Percentiles rank a stretch among this genome's conserved stretches.
Conservation (phyloP, 164 flowering plant species). For the Piper longum region DNA sequence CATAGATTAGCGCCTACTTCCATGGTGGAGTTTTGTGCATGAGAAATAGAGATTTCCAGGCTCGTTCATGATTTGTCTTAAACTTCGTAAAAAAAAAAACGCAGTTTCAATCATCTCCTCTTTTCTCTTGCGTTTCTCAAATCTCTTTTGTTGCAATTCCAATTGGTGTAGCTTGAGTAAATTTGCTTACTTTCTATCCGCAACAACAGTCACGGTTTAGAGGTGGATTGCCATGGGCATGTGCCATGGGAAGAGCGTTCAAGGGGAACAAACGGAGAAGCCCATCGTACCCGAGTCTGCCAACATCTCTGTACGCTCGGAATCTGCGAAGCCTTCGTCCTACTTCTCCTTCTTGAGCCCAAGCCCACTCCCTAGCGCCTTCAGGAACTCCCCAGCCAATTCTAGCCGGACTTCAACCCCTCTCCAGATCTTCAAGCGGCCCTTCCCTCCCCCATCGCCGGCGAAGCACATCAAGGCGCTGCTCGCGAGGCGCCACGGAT, state of each 20-base stretch:
- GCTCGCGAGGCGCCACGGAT: slow-evolving; percentile 77
- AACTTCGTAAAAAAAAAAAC: no score
- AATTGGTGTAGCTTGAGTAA: background rate
- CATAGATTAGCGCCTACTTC: background rate
- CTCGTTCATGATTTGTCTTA: no score
- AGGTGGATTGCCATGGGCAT: slow-evolving; percentile 51
- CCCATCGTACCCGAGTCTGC: slow-evolving; percentile 9
- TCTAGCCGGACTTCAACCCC: slow-evolving; percentile 65
- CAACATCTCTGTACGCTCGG: slow-evolving; percentile 15
- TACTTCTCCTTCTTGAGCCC: slow-evolving; percentile 70
- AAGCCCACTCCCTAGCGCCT: slow-evolving; percentile 55
- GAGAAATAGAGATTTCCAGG: background rate
- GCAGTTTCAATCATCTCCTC: background rate
- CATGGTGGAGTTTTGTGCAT: background rate
- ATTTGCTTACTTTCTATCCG: background rate
- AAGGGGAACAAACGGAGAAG: slow-evolving; percentile 18
- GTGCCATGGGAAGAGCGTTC: slow-evolving; percentile 68
- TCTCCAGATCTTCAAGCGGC: slow-evolving; percentile 59
- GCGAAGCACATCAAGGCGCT: slow-evolving; percentile 91
- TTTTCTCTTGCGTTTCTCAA: background rate
- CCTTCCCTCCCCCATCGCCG: slow-evolving; percentile 97
- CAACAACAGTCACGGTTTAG: background rate
- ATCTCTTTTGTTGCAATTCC: background rate
- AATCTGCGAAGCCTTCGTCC: slow-evolving; percentile 27
- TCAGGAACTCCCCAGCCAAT: slow-evolving; percentile 68